phyloP scores from a whole-genome alignment of 1,284 basidiomycete genomes.

The Cystobasidium slooffiae region DNA sequence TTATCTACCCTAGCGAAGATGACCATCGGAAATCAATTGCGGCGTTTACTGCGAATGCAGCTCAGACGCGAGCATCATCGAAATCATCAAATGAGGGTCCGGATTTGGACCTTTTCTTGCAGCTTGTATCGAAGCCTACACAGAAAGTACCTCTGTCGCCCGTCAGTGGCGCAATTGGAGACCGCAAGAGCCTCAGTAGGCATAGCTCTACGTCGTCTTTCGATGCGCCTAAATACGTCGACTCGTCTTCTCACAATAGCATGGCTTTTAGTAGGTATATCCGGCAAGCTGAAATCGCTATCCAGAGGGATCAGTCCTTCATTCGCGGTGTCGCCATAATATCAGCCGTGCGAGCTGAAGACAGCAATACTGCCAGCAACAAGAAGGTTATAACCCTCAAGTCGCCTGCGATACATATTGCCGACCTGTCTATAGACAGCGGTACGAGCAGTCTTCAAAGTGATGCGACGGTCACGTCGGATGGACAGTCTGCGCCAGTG shows the following conservation, averaged over 20 bases:
- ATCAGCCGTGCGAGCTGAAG: background rate
- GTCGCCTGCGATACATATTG: background rate
- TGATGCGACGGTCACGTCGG: slow-evolving; percentile 22
- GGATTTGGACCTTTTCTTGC: background rate
- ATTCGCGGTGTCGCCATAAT: background rate
- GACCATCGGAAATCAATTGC: slow-evolving; percentile 15
- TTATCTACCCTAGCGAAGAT: slow-evolving; percentile 44
- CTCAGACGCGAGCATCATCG: slow-evolving; percentile 44
- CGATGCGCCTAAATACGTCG: slow-evolving; percentile 4
- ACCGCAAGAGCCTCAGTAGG: background rate
- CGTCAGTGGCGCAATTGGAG: too few relatives aligned
- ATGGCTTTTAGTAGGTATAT: slow-evolving; percentile 11
- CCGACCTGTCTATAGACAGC: slow-evolving; percentile 5
- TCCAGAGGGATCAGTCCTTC: slow-evolving; percentile 20
- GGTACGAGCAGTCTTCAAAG: slow-evolving; percentile 45
- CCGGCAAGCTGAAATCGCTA: background rate
- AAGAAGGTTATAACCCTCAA: background rate
- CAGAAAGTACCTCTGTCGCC: background rate
- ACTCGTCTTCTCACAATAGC: background rate
- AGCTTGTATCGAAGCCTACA: background rate
- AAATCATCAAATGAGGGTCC: background rate
- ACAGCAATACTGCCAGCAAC: background rate
- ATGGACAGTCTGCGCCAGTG: background rate
- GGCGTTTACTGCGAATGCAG: background rate
- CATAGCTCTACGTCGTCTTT: slow-evolving; percentile 2